Conservation (phyloP, 164 flowering plant species). For the Paratinospora sagittata region DNA sequence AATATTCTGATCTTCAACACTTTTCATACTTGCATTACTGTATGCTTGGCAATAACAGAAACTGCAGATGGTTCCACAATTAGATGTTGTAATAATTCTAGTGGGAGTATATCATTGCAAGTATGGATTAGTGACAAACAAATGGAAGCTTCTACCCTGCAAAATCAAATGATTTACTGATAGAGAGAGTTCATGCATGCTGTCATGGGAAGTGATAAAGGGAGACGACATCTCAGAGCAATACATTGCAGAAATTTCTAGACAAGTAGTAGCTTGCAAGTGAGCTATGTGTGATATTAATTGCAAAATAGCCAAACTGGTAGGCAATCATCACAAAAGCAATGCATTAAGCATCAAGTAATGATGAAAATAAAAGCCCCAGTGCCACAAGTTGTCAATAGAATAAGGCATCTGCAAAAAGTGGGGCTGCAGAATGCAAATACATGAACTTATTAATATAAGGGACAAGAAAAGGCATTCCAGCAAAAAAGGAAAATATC, state of each 20-base stretch:
- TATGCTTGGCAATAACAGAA: not conserved
- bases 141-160: not conserved
- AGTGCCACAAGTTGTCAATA: not conserved
- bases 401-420: not conserved
- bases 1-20: not conserved
- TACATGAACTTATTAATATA: too few species aligned
- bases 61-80: not conserved
- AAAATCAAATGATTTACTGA: not conserved
- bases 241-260: not conserved
- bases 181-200: not conserved
- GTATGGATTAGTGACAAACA: not conserved
- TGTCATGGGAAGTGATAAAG: not conserved
- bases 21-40: not conserved
- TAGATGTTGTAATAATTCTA: not conserved
- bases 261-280: not conserved
- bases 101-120: not conserved
- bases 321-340: not conserved
- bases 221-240: not conserved
- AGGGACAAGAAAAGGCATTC: not conserved
- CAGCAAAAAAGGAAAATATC: not conserved
- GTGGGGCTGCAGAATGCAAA: not conserved
- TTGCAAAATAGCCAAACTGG: not conserved
- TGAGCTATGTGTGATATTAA: not conserved
- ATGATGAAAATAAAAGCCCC: not conserved
- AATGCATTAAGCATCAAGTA: not conserved